Conservation (phyloP, 169 alveolate species). For the Plasmodium malariae region DNA sequence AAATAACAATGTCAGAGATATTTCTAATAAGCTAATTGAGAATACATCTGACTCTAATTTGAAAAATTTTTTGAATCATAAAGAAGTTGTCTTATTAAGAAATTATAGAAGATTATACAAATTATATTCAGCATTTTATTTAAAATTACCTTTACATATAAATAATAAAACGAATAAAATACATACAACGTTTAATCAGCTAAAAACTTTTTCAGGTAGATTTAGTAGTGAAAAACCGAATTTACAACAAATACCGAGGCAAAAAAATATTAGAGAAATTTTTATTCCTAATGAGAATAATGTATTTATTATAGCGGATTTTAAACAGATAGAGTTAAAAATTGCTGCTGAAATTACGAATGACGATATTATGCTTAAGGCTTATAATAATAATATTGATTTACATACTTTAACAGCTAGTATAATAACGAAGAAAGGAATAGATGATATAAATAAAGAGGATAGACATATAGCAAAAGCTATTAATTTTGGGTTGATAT, state of each 20-base stretch:
- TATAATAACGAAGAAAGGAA: conserved; percentile 79
- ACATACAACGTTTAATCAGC: conserved; percentile 89
- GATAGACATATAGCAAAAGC: conserved; percentile 93
- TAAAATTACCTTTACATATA: conserved; percentile 88
- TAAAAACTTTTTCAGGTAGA: conserved; percentile 91
- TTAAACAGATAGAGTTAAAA: conserved; percentile 90
- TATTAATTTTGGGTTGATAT: conserved; percentile 89
- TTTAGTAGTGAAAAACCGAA: conserved; percentile 92
- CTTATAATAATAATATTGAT: conserved; percentile 84
- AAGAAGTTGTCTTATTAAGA: conserved; percentile 85
- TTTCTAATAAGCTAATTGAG: conserved; percentile 78
- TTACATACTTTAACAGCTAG: conserved; percentile 87
- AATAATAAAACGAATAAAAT: conserved; percentile 83
- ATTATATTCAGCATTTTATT: conserved; percentile 89
- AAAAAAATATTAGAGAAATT: conserved; percentile 87
- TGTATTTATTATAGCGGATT: conserved; percentile 89
- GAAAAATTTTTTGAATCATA: conserved; percentile 83
- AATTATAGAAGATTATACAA: conserved; percentile 86
- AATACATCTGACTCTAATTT: conserved; percentile 89
- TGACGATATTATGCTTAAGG: conserved; percentile 89
- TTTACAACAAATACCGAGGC: conserved; percentile 92
- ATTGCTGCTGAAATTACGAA: conserved; percentile 91
- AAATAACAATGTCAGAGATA: conserved; percentile 82
- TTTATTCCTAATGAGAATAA: conserved; percentile 84
- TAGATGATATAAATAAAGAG: conserved; percentile 82